phyloP scores from a whole-genome alignment of 2,329 filamentous ascomycete species.

The Penicillium sp. region DNA sequence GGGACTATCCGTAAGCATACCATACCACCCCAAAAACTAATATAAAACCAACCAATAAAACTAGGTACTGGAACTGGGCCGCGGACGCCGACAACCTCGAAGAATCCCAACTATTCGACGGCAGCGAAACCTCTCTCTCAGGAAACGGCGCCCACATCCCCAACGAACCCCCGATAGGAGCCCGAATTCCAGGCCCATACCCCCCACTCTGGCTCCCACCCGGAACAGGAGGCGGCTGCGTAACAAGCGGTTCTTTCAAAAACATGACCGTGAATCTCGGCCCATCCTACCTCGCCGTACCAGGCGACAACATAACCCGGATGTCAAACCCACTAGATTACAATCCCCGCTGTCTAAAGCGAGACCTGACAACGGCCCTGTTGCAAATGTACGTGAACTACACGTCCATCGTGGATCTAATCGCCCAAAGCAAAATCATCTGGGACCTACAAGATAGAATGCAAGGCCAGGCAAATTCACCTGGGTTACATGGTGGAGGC shows the following conservation, averaged over 20 bases:
- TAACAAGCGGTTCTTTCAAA: conserved; percentile 35
- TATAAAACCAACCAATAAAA: not conserved
- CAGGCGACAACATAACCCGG: conserved; percentile 8
- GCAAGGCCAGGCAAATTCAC: conserved; percentile 38
- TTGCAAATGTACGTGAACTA: conserved; percentile 19
- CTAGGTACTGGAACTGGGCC: conserved; percentile 51
- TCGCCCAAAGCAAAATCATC: conserved; percentile 22
- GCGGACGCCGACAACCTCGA: conserved; percentile 38
- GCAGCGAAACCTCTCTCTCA: conserved; percentile 47
- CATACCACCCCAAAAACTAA: not conserved
- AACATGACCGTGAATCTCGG: conserved; percentile 34
- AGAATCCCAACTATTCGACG: conserved; percentile 52
- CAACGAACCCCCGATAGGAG: conserved; percentile 23
- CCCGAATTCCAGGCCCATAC: conserved; percentile 18
- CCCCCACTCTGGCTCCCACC: conserved; percentile 43
- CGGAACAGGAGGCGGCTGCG: conserved; percentile 27
- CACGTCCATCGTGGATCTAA: conserved; percentile 21
- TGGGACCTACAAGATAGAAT: conserved; percentile 38
- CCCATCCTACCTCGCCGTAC: conserved; percentile 17
- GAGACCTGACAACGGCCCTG: conserved; percentile 26
- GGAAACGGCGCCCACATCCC: conserved; percentile 46
- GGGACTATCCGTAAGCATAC: conserved; percentile 28
- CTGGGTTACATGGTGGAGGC: conserved; percentile 48
- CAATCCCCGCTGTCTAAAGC: conserved; percentile 31
- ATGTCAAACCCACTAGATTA: conserved; percentile 20